Evolutionary conservation across 768 basidiomycete species (phyloP), one percentile per base, ranked within the genome.

Genomic region (Suillus cothurnatus): DNA sequence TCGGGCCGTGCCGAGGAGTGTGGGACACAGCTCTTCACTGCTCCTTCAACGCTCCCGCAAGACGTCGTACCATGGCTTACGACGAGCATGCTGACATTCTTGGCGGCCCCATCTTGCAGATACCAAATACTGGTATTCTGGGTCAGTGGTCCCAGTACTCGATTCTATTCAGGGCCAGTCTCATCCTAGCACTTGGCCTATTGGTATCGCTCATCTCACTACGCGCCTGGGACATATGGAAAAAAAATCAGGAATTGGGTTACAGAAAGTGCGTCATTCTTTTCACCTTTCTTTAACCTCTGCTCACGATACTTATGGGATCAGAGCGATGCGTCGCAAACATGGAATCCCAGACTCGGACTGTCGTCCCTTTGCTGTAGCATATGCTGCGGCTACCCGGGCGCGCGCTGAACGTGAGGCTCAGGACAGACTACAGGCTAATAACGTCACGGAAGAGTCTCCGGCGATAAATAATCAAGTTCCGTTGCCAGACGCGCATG

Each of bases 261-360:
- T 87, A 89, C 73, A 87, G 85, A 76, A 78, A 90, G 91, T 91
- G 70, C 64, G 87, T 78, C 7, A 21, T 55, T 41, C 49, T 34
- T 61, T 38, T n/a, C 15, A 47, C 17, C 41, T 34, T 39, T 50
- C 32, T 57, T 66, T 58, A 66, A 26, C 11, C 32, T 11, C 39
- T 11, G 66, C 70, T 74, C 39, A 74, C 66, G 59, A 31, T 62
- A 58, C 41, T 41, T 50, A 62, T 64, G 66, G 39, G 64, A 15
- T 43, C 68, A 93, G 91, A 70, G 82, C 87, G 67, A 87, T 88
- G 82, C 86, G 93, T 66, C 81, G 93, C 68, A 82, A 85, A 77
- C 86, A 93, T 72, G 93, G 93, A 55, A 94, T 94, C 66, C 93
- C 93, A 21, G 93, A 94, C 80, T 82, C 81, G 64, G 93, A 94